These are phyloP conservation scores for Lentinula aciculospora DNA, from an alignment of 768 basidiomycete genomes.

Conservation along the genomic window DNA sequence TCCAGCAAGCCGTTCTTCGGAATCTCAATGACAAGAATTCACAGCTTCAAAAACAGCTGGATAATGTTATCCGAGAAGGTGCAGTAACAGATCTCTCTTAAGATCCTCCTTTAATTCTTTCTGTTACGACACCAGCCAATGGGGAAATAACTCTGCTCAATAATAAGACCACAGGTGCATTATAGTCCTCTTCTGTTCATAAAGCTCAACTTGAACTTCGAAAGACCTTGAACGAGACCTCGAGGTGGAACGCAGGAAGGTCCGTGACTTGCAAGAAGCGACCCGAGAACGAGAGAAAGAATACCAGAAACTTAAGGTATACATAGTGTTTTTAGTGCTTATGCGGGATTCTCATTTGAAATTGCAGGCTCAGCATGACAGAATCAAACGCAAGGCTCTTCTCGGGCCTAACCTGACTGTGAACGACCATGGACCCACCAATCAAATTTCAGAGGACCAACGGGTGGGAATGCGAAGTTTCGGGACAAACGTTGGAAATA, in stretches of 20 bases:
- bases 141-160: conserved; percentile 67
- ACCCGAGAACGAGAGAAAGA: conserved; percentile 79
- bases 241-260: conserved; percentile 71
- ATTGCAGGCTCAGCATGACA: conserved; percentile 66
- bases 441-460: background rate
- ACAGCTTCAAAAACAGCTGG: conserved; percentile 78
- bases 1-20: conserved; percentile 78
- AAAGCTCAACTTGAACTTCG: background rate
- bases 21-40: conserved; percentile 80
- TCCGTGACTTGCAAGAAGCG: conserved; percentile 67
- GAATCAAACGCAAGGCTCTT: conserved; percentile 75
- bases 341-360: background rate
- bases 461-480: conserved; percentile 15
- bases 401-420: conserved; percentile 34
- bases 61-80: conserved; percentile 86
- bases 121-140: conserved; percentile 46
- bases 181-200: background rate
- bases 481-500: conserved; percentile 20
- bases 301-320: conserved; percentile 80
- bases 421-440: background rate
- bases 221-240: conserved; percentile 76
- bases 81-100: background rate
- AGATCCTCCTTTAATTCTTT: background rate
- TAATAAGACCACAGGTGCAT: conserved; percentile 60
- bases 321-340: background rate